These are phyloP conservation scores for Claviceps sp. DNA, from an alignment of 2,329 filamentous ascomycete genomes.

Conservation along the genomic window DNA sequence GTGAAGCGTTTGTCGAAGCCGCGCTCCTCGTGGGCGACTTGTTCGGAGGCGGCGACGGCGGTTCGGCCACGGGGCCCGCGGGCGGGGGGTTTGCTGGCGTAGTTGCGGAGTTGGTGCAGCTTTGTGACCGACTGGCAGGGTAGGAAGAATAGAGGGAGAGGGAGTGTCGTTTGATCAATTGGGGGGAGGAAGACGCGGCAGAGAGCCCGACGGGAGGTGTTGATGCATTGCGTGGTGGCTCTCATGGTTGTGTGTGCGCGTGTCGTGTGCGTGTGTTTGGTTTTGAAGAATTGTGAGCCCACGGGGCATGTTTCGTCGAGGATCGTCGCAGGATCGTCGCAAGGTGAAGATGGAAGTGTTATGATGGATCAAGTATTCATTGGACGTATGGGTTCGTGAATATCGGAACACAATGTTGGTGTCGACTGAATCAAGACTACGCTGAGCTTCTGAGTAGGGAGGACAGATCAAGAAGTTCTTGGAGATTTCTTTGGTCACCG, in stretches of 20 bases:
- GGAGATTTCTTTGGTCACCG: neutral
- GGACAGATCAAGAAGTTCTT: neutral
- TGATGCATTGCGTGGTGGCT: slow-evolving; percentile 21
- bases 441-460: neutral
- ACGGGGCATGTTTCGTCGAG: neutral
- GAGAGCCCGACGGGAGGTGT: slow-evolving; percentile 32
- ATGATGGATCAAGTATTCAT: no score
- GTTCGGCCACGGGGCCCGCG: neutral
- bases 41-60: neutral
- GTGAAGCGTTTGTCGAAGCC: slow-evolving; percentile 23
- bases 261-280: neutral
- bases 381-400: no score
- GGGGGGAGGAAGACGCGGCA: slow-evolving; percentile 30
- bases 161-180: neutral
- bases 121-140: neutral
- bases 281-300: neutral
- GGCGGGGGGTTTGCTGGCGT: neutral
- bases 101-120: neutral
- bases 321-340: neutral
- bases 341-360: no score
- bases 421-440: neutral
- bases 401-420: neutral
- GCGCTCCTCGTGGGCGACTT: slow-evolving; percentile 10
- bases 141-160: neutral
- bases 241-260: slow-evolving; percentile 20